These are phyloP conservation scores for Ogataea pilisensis DNA, from an alignment of 805 yeast species.

Conservation along the genomic window DNA sequence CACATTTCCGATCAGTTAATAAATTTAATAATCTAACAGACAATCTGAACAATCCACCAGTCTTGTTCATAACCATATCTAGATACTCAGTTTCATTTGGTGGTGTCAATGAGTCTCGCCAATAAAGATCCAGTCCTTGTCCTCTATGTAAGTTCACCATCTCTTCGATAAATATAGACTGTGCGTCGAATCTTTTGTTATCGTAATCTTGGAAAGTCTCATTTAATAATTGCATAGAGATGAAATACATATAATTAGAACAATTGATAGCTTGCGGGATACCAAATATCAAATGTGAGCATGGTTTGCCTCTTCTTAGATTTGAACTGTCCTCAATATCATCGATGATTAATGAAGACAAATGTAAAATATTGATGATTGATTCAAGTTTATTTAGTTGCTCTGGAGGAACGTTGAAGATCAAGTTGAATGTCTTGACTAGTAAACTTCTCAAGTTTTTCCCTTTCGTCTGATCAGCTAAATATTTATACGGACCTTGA, in stretches of 20 bases:
- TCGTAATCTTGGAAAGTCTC: slow-evolving; percentile 24
- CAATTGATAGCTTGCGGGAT: slow-evolving; percentile 76
- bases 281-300: slow-evolving; percentile 78
- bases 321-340: slow-evolving; percentile 82
- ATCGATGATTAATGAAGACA: slow-evolving; percentile 69
- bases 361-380: slow-evolving; percentile 58
- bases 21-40: slow-evolving; percentile 59
- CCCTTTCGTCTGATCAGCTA: slow-evolving; percentile 45
- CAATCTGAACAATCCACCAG: slow-evolving; percentile 83
- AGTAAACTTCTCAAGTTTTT: slow-evolving; percentile 50
- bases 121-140: slow-evolving; percentile 82
- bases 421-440: slow-evolving; percentile 50
- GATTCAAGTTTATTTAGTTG: slow-evolving; percentile 38
- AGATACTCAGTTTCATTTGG: slow-evolving; percentile 65
- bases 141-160: slow-evolving; percentile 81
- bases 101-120: slow-evolving; percentile 66
- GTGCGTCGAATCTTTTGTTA: slow-evolving; percentile 24
- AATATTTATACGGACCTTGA: slow-evolving; percentile 46
- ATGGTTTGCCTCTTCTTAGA: slow-evolving; percentile 70
- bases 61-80: slow-evolving; percentile 80
- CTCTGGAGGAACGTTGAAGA: slow-evolving; percentile 39
- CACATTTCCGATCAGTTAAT: slow-evolving; percentile 10
- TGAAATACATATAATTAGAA: slow-evolving; percentile 78
- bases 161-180: slow-evolving; percentile 58
- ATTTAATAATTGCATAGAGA: slow-evolving; percentile 49